Conservation (phyloP, 2,329 filamentous ascomycete species). For the Colletotrichum endophyticum region DNA sequence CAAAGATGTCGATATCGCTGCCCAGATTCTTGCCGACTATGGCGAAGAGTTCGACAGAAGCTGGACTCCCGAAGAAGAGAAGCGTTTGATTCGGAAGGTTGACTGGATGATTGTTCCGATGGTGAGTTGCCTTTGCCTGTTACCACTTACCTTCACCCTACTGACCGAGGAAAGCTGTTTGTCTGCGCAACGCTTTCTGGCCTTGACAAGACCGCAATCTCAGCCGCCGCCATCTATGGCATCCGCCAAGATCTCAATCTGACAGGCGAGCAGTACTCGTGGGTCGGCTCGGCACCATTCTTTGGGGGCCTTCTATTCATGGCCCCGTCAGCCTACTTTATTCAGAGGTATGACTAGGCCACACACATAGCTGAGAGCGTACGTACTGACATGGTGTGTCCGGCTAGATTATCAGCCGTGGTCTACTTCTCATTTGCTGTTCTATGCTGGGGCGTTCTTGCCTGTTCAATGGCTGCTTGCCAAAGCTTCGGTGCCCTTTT, state of each 20-base stretch:
- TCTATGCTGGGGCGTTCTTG: not conserved
- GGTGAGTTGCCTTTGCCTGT: not conserved
- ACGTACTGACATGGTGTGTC: not conserved
- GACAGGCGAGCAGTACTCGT: not conserved
- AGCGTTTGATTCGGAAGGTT: not conserved
- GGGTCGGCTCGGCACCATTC: not conserved
- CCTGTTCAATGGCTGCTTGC: not conserved
- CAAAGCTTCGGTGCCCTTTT: not conserved
- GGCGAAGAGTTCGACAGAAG: not conserved
- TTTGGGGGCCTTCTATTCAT: not conserved
- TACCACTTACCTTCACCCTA: not conserved
- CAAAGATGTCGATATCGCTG: not conserved
- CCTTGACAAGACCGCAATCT: not conserved
- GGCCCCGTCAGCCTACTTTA: not conserved
- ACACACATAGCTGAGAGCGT: not conserved
- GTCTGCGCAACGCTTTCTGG: not conserved
- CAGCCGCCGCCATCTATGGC: not conserved
- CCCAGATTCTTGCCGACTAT: not conserved
- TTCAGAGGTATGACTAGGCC: not conserved
- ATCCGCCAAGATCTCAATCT: not conserved
- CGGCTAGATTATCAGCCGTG: not conserved
- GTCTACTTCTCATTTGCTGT: not conserved
- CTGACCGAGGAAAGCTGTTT: not conserved
- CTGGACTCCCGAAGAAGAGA: not conserved
- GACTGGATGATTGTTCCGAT: not conserved